Conservation (phyloP, 352 stramenopile genomes). For the Pythium volutum region DNA sequence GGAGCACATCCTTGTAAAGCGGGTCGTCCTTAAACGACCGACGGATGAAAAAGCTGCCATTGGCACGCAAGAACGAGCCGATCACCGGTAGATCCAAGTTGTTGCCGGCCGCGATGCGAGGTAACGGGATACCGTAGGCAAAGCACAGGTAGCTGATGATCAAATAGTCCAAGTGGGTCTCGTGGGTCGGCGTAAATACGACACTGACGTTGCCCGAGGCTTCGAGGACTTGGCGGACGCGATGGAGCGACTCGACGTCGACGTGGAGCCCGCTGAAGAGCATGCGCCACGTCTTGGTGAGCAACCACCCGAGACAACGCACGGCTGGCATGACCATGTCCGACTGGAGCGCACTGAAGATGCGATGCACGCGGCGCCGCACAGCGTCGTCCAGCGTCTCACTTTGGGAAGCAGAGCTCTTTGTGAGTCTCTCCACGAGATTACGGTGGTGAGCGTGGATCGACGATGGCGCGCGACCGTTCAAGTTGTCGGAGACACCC, state of each 20-base stretch:
- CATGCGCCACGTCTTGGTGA: slow-evolving; percentile 78
- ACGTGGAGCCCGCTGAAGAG: slow-evolving; percentile 73
- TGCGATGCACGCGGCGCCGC: slow-evolving; percentile 37
- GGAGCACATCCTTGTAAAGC: slow-evolving; percentile 83
- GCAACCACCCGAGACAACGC: slow-evolving; percentile 67
- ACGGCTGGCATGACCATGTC: slow-evolving; percentile 77
- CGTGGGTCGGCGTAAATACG: slow-evolving; percentile 86
- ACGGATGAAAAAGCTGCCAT: slow-evolving; percentile 90
- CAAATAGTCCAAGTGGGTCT: slow-evolving; percentile 89
- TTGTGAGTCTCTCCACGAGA: slow-evolving; percentile 33
- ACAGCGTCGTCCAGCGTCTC: slow-evolving; percentile 18
- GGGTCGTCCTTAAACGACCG: slow-evolving; percentile 68
- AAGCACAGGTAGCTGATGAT: slow-evolving; percentile 91
- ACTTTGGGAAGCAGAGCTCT: too few species aligned
- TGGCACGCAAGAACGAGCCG: slow-evolving; percentile 75
- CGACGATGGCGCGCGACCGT: slow-evolving; percentile 40
- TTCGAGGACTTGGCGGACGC: slow-evolving; percentile 52
- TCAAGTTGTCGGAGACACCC: slow-evolving; percentile 48
- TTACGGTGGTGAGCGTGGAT: slow-evolving; percentile 40
- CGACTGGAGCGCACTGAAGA: slow-evolving; percentile 65
- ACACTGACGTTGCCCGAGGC: slow-evolving; percentile 52
- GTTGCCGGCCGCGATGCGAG: slow-evolving; percentile 83
- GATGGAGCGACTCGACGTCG: slow-evolving; percentile 59
- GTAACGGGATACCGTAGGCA: slow-evolving; percentile 81
- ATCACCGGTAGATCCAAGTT: slow-evolving; percentile 85